Percentiles rank a stretch among this genome's conserved stretches.
These are phyloP conservation scores for Dalbergia cultrata DNA, from an alignment of 306 rosid species.

Conservation along the genomic window DNA sequence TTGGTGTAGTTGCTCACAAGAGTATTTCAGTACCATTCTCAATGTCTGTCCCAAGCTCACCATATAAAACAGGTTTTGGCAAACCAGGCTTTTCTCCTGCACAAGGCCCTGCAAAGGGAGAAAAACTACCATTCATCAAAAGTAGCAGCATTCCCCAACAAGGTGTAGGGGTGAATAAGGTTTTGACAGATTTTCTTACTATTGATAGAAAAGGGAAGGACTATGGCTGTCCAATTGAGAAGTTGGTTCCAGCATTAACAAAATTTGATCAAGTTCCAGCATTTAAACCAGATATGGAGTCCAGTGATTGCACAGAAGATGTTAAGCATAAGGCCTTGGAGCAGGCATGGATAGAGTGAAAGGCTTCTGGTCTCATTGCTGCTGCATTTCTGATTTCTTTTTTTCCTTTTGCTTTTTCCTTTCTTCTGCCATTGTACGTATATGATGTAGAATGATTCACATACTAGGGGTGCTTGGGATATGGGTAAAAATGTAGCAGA, in stretches of 20 bases:
- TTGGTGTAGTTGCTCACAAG: slow-evolving; percentile 67
- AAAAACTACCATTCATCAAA: slow-evolving; percentile 52
- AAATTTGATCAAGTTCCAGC: slow-evolving; percentile 40
- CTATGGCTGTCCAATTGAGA: slow-evolving; percentile 50
- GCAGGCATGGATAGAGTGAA: slow-evolving; percentile 48
- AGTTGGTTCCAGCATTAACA: slow-evolving; percentile 44
- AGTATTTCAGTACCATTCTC: slow-evolving; percentile 57
- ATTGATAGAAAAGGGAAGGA: slow-evolving; percentile 56
- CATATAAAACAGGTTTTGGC: slow-evolving; percentile 65
- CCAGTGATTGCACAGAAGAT: slow-evolving; percentile 46
- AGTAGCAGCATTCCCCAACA: slow-evolving; percentile 58
- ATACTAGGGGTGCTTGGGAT: neutral
- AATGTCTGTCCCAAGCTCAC: slow-evolving; percentile 60
- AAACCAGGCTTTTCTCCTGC: slow-evolving; percentile 70
- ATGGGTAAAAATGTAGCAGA: too few species aligned
- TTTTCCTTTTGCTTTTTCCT: neutral
- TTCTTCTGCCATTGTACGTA: neutral
- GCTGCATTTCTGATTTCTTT: neutral
- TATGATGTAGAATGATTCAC: neutral
- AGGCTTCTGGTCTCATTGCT: slow-evolving; percentile 9
- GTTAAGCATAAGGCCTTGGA: slow-evolving; percentile 37
- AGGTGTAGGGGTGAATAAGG: slow-evolving; percentile 60
- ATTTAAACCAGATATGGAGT: slow-evolving; percentile 47
- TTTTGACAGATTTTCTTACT: slow-evolving; percentile 66
- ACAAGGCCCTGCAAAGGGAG: slow-evolving; percentile 43